Base-by-base conservation (phyloP, 2,329 filamentous ascomycete genomes). In the Myrmaecium sp. region DNA sequence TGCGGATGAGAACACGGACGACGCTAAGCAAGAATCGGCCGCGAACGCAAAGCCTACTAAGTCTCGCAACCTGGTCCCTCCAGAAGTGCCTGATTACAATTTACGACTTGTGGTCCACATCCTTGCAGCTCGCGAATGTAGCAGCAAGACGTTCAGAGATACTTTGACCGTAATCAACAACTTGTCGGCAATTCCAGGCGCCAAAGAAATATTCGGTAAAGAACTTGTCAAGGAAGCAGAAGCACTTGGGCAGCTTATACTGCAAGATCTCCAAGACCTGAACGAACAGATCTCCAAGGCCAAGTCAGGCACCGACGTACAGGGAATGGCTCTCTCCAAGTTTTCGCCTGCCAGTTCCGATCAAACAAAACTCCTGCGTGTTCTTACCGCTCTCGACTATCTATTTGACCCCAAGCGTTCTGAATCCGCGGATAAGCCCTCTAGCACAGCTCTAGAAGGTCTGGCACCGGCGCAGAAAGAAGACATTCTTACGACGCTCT, bases 91-190 rank as follows among this genome's bases (percentile, higher is more conserved):
- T 4, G 72, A 86, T 16, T 69, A 83, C 45, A 94, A 95, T 46
- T 66, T 98, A 30, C 80, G 79, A 31, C 62, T 95, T 30, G 83
- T 98, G n/a, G 80, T 95, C 40, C 89, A 89, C 47, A 93, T 98
- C 30, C 79, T 98, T 37, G 82, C 92, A 22, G 86, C 86, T 35
- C 77, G 84, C 25, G 89, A 98, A 52, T 98, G 89, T 55, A 93
- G 82, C 45, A 84, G 81, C 35, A 94, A 93, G 61, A 95, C 89
- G 0, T 98, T 98, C 64, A 80, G 89, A 47, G 91, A 95, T 51
- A 95, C 89, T 1, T 68, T 98, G 28, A 89, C 86, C 10, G 91
- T 91, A n/a, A 93, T 98, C 60, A 95, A 93, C 58, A 94, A 95
- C 44, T 66, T 98, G 22, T 95, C 84, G 4, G 75, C 80, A 20